Base-by-base conservation (phyloP, 306 rosid species). In the Parietaria judaica region DNA sequence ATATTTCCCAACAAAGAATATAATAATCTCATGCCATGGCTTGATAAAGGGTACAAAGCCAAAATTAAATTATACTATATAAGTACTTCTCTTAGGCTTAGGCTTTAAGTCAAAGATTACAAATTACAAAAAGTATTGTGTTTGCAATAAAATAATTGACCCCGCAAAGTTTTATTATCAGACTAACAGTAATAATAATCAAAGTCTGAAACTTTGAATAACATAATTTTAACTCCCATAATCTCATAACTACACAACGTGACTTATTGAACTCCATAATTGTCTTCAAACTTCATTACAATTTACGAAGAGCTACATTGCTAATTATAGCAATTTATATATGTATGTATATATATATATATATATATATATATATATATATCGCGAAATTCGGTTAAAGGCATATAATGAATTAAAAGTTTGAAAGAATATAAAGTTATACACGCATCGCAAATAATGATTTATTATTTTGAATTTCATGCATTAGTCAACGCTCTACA, bases 71-170 rank as follows among this genome's bases (percentile, higher is more conserved):
- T 57, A 59, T 64, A 37, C 14, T 48, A 55, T 59, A 23, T 23
- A 23, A 65, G 3, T n/a, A 14, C 72, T 66, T 63, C 53, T 65
- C 76, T 75, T 66, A n/a, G 64, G 69, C 76, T 75, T 66, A n/a
- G 64, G 69, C 72, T 49, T 70, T 48, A 75, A 75, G 76, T 70
- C 72, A 75, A 69, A 74, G 58, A 70, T 61, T 70, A 43, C 66
- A 67, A 61, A 56, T 35, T 60, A 61, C 58, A 66, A 66, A 66
- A 70, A 56, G 72, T 23, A 23, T 39, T 58, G 14, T 17, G 9
- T 35, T 15, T 31, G 62, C 9, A 41, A 5, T 41, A 41, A 8
- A 70, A 70, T 70, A 43, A 75, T 70, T 65, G 51, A 66, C 60
- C 72, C 66, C 80, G 45, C 72, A 51, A 56, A 11, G 44, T 48